Evolutionary conservation across 139 green algal species (phyloP).

Genomic region (Parachlorella kessleri): DNA sequence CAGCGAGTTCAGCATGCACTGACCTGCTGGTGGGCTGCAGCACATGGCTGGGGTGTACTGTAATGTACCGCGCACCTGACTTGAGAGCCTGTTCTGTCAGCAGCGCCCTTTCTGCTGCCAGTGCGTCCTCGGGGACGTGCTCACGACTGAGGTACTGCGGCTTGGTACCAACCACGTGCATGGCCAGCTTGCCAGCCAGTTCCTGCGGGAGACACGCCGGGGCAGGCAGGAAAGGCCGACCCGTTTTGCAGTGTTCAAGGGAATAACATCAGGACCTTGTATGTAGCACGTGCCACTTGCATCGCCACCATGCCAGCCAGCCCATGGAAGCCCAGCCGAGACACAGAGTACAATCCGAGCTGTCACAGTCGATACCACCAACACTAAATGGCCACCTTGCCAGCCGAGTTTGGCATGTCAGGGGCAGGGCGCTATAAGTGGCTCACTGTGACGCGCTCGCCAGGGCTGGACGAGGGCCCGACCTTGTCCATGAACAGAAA

Average conservation of each 20-base stretch:
- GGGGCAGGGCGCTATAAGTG: no score
- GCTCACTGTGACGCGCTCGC: no score
- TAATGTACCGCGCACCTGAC: conserved; percentile 4
- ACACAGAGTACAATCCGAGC: neutral
- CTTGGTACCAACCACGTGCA: conserved; percentile 75
- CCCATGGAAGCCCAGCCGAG: conserved; percentile 31
- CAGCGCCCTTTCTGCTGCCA: conserved; percentile 44
- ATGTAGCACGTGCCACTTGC: conserved; percentile 42
- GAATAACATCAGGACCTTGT: no score
- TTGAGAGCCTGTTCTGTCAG: conserved; percentile 52
- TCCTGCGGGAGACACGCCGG: conserved; percentile 1
- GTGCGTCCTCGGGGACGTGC: conserved; percentile 49
- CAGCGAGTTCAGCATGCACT: no score
- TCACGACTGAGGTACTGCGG: conserved; percentile 59
- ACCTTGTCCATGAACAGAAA: no score
- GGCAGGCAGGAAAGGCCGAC: no score
- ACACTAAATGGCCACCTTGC: no score
- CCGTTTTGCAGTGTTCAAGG: no score
- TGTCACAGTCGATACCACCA: neutral
- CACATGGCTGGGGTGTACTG: no score
- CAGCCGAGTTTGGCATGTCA: no score
- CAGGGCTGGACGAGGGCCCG: no score
- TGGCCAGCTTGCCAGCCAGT: conserved; percentile 51
- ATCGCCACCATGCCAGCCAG: conserved; percentile 65
- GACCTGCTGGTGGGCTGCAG: no score